Base-by-base conservation (phyloP, 108 stramenopile species). In the Cylindrotheca fusiformis region DNA sequence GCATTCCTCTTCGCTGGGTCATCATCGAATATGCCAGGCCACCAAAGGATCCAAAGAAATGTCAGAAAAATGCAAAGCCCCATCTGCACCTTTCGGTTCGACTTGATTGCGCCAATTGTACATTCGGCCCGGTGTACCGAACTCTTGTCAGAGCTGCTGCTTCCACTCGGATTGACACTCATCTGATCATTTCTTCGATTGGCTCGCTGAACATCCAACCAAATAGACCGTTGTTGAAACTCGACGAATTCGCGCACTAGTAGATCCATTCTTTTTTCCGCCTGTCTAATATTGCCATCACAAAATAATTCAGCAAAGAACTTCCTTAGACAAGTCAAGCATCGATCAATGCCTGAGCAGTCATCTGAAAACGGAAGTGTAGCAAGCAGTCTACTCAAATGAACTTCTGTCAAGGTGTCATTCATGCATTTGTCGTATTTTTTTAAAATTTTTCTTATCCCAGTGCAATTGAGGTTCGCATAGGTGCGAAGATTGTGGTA, bases 11-110 rank as follows among this genome's bases (percentile, higher is more conserved):
- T 61, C 27, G 21, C 28, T 3, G 60, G 46, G 19, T 61, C 60
- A 18, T 61, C 60, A 32, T 61, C 60, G 30, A 61, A 61, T 20
- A 61, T 47, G n/a, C 60, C 60, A 20, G 60, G 60, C 60, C 45
- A 29, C 8, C n/a, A 48, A 20, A 61, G 48, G 4, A 61, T 18
- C 3, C n/a, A 5, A 0, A 61, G 10, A 61, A 61, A 61, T 0
- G 49, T 25, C 27, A 27, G 19, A 17, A 48, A 17, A 32, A 28
- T 56, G 30, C 30, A 32, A 2, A 32, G 1, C 3, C 55, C 55
- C 55, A 32, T 56, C 19, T 32, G 52, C 14, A 24, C 52, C 3
- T 52, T 52, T 22, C 12, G 1, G 23, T 20, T 14, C 14, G 20
- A 52, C 23, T 17, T 18, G 1, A 52, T 52, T 2, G 23, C 14